Evolutionary conservation across 75 land plant species (phyloP).

Genomic region (Pinus albicaulis): DNA sequence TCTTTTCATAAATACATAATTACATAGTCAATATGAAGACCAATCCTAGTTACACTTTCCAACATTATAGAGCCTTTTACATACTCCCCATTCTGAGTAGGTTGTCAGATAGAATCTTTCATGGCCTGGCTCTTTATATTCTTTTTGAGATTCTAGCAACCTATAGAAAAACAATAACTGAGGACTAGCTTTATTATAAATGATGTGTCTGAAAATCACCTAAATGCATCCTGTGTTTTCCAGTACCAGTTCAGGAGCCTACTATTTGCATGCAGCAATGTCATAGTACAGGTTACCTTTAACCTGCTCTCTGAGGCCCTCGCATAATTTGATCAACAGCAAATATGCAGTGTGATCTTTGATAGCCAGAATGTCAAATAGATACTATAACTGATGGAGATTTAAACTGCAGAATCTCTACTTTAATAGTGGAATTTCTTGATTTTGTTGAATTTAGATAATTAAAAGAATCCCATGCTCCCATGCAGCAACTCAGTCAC

Average conservation of each 20-base stretch:
- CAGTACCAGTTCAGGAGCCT: not conserved
- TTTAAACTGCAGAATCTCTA: not conserved
- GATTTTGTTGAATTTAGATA: not conserved
- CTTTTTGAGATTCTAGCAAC: not conserved
- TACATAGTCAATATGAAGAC: too few species aligned
- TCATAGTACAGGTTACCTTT: not conserved
- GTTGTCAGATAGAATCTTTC: too few species aligned
- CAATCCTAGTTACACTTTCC: too few species aligned
- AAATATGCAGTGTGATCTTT: not conserved
- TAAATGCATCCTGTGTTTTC: not conserved
- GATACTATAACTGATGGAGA: not conserved
- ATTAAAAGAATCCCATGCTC: constrained; percentile 2
- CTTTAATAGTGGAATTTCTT: not conserved
- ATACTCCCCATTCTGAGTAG: too few species aligned
- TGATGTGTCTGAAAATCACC: too few species aligned
- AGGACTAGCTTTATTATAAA: not conserved
- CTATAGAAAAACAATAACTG: not conserved
- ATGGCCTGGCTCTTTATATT: not conserved
- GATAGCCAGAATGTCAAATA: not conserved
- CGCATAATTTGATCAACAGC: too few species aligned
- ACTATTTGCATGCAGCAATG: not conserved
- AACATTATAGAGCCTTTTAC: too few species aligned
- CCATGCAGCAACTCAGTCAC: not conserved
- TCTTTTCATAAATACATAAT: too few species aligned
- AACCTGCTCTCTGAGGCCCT: too few species aligned